Evolutionary conservation across 1,284 basidiomycete species (phyloP).

Genomic region (Papiliotrema flavescens): DNA sequence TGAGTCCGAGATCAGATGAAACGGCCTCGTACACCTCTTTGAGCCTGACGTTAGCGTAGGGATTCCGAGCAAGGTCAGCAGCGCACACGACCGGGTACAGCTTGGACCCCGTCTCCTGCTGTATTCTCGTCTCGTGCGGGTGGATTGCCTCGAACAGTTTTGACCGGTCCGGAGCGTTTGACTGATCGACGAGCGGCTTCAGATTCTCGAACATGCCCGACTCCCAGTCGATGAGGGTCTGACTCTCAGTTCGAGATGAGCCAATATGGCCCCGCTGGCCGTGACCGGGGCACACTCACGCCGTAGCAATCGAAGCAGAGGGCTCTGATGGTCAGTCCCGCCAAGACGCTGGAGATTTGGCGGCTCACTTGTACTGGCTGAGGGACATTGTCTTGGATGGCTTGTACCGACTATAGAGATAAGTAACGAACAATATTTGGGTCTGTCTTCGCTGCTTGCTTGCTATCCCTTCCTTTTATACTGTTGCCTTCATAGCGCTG

Average conservation of each 20-base stretch:
- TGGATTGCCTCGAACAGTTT: slow-evolving; percentile 21
- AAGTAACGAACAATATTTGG: too few relatives aligned
- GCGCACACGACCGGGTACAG: slow-evolving; percentile 33
- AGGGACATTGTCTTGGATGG: not conserved
- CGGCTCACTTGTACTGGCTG: not conserved
- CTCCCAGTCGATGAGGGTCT: slow-evolving; percentile 30
- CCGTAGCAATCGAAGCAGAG: slow-evolving; percentile 33
- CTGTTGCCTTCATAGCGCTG: too few relatives aligned
- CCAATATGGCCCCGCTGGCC: not conserved
- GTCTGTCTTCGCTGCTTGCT: too few relatives aligned
- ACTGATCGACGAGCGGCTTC: slow-evolving; percentile 16
- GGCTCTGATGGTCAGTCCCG: slow-evolving; percentile 7
- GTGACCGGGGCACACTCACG: slow-evolving; percentile 6
- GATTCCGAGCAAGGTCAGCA: not conserved
- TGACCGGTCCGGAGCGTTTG: slow-evolving; percentile 14
- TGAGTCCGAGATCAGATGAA: slow-evolving; percentile 1
- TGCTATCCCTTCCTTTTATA: too few relatives aligned
- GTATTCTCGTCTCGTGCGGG: slow-evolving; percentile 22
- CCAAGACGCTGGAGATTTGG: not conserved
- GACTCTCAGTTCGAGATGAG: not conserved
- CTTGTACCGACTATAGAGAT: too few relatives aligned
- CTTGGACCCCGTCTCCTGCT: slow-evolving; percentile 25
- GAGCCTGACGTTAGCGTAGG: not conserved
- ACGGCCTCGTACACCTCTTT: not conserved
- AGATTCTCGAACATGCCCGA: slow-evolving; percentile 24